Evolutionary conservation across 2,329 filamentous ascomycete species (phyloP).

Genomic region (Thelonectria rubi): DNA sequence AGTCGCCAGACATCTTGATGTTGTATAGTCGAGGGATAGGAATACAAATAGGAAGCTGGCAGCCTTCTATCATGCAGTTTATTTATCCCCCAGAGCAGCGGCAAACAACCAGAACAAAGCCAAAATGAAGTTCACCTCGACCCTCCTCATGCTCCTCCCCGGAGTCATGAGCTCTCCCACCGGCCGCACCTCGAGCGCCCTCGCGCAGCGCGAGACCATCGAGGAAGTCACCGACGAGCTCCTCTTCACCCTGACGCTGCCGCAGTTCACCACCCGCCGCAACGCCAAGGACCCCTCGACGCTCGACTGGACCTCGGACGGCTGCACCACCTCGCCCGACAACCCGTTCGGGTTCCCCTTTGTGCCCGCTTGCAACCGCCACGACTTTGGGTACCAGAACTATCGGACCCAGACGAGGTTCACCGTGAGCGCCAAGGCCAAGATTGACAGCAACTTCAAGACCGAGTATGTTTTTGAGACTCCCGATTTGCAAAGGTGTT

Average conservation of each 20-base stretch:
- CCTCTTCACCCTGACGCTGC: constrained; percentile 54
- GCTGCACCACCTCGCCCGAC: constrained; percentile 52
- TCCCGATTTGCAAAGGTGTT: not conserved
- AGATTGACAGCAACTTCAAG: constrained; percentile 60
- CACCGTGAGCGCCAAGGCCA: constrained; percentile 49
- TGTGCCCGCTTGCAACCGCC: constrained; percentile 56
- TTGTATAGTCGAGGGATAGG: not conserved
- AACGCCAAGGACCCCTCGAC: constrained; percentile 49
- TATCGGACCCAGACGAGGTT: constrained; percentile 59
- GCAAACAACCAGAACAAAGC: not conserved
- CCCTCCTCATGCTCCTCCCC: constrained; percentile 15
- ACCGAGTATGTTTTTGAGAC: constrained; percentile 47
- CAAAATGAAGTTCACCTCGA: constrained; percentile 18
- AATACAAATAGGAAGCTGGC: constrained; percentile 9
- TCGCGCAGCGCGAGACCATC: not conserved
- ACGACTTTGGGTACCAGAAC: constrained; percentile 66
- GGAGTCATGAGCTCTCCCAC: constrained; percentile 9
- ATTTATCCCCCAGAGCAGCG: not conserved
- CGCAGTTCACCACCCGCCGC: constrained; percentile 51
- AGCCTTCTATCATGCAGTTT: not conserved
- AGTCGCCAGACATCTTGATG: no score
- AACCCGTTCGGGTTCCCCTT: constrained; percentile 56
- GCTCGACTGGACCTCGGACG: constrained; percentile 53
- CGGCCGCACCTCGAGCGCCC: not conserved
- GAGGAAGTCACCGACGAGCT: constrained; percentile 52